Percentiles rank a stretch among this genome's conserved stretches.
These are phyloP conservation scores for Pyricularia sp. DNA, from an alignment of 2,329 filamentous ascomycete species.

Conservation along the genomic window DNA sequence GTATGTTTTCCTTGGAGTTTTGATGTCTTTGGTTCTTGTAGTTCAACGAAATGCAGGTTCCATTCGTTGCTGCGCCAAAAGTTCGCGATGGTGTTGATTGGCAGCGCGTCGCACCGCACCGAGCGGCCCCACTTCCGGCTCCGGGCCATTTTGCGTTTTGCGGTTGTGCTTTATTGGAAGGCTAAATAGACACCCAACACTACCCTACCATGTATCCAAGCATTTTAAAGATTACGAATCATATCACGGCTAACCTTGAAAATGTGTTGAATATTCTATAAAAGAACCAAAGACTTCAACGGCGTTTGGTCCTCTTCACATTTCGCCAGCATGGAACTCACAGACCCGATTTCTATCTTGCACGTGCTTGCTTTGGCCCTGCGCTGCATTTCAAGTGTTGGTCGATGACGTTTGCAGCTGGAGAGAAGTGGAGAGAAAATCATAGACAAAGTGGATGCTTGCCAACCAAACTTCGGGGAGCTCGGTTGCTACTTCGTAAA, in stretches of 20 bases:
- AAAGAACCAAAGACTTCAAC: neutral
- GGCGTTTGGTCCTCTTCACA: neutral
- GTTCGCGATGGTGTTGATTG: neutral
- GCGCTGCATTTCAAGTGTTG: neutral
- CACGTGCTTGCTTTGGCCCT: neutral
- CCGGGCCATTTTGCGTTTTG: neutral
- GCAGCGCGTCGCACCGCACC: neutral
- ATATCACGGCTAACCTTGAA: too few species aligned
- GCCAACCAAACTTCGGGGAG: neutral
- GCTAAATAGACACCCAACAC: neutral
- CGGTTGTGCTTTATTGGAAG: neutral
- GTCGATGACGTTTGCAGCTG: neutral
- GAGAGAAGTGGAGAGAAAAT: neutral
- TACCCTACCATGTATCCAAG: neutral
- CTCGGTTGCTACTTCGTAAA: neutral
- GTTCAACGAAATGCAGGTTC: neutral
- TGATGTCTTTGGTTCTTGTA: neutral
- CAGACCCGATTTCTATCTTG: neutral
- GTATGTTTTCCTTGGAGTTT: neutral
- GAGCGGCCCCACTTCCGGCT: neutral
- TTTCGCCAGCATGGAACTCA: neutral
- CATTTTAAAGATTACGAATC: neutral
- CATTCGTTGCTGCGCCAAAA: neutral
- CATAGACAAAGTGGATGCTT: neutral
- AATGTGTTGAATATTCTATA: too few species aligned